Conservation (phyloP, 306 rosid species). For the Malus domestica region DNA sequence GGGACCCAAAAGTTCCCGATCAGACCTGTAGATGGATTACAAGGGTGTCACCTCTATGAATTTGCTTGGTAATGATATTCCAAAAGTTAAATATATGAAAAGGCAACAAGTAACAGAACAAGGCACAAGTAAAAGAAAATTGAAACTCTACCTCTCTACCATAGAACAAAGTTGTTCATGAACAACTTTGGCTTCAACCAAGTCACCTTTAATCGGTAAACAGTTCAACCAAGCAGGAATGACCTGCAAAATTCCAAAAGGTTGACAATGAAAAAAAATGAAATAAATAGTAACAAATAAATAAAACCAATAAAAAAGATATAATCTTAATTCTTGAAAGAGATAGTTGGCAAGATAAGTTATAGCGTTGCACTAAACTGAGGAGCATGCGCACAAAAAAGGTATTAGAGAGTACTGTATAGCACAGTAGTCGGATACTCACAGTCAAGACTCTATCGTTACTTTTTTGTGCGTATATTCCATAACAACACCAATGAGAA, state of each 20-base stretch:
- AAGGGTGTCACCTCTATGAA: background rate
- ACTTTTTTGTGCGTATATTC: background rate
- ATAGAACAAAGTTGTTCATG: conserved; percentile 66
- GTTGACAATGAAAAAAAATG: background rate
- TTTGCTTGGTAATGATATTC: background rate
- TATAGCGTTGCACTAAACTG: background rate
- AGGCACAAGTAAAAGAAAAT: background rate
- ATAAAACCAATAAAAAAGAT: background rate
- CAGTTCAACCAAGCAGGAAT: conserved; percentile 71
- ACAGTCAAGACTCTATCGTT: background rate
- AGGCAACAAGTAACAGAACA: background rate
- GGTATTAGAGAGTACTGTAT: background rate
- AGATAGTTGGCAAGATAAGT: background rate
- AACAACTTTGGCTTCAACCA: conserved; percentile 64
- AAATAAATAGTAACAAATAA: no score
- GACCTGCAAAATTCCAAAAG: conserved; percentile 23
- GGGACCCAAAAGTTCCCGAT: conserved; percentile 57
- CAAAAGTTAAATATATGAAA: background rate
- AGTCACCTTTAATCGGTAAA: conserved; percentile 68
- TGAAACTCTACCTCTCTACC: conserved; percentile 59
- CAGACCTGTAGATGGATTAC: conserved; percentile 40
- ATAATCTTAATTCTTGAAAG: background rate
- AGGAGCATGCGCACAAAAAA: background rate
- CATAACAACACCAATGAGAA: background rate
- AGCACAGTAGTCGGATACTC: background rate